Evolutionary conservation across 2,329 filamentous ascomycete genomes (phyloP).

Genomic region (Spiromastix sp.): DNA sequence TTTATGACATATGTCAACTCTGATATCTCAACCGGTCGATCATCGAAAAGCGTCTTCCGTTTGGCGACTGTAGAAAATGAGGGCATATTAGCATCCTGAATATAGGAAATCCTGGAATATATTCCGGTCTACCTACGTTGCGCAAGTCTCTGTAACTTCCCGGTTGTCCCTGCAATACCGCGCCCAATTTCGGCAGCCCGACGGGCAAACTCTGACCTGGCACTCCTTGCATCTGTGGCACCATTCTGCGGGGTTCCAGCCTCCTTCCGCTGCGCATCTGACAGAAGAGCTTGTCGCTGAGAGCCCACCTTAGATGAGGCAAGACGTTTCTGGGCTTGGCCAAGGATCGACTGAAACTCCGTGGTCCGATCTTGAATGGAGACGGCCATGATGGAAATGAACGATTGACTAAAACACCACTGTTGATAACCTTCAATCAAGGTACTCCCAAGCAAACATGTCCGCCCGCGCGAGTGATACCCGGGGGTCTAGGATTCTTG

Average conservation of each 20-base stretch:
- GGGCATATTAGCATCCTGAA: slow-evolving; percentile 1
- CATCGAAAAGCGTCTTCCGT: slow-evolving; percentile 93
- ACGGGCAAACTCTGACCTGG: slow-evolving; percentile 82
- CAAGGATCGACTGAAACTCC: slow-evolving; percentile 88
- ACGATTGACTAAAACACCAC: no score
- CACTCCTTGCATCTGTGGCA: slow-evolving; percentile 33
- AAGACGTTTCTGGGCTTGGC: slow-evolving; percentile 72
- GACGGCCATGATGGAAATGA: slow-evolving; percentile 21
- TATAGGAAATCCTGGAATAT: slow-evolving; percentile 1
- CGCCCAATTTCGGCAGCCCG: slow-evolving; percentile 85
- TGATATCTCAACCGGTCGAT: slow-evolving; percentile 91
- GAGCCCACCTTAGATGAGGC: slow-evolving; percentile 65
- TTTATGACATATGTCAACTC: slow-evolving; percentile 97
- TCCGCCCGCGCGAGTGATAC: no score
- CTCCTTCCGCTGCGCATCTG: slow-evolving; percentile 52
- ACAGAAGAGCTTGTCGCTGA: slow-evolving; percentile 71
- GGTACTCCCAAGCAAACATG: no score
- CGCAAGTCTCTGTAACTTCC: slow-evolving; percentile 85
- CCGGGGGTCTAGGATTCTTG: no score
- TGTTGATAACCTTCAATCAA: no score
- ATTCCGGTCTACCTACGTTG: slow-evolving; percentile 47
- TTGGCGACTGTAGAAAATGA: slow-evolving; percentile 58
- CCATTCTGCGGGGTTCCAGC: slow-evolving; percentile 52
- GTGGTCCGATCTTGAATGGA: slow-evolving; percentile 94
- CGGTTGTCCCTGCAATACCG: slow-evolving; percentile 86